A percentile compares a stretch with the other conserved stretches of the same genome.
Conservation (phyloP, 768 basidiomycete species). For the Chalciporus pseudorubinellus region DNA sequence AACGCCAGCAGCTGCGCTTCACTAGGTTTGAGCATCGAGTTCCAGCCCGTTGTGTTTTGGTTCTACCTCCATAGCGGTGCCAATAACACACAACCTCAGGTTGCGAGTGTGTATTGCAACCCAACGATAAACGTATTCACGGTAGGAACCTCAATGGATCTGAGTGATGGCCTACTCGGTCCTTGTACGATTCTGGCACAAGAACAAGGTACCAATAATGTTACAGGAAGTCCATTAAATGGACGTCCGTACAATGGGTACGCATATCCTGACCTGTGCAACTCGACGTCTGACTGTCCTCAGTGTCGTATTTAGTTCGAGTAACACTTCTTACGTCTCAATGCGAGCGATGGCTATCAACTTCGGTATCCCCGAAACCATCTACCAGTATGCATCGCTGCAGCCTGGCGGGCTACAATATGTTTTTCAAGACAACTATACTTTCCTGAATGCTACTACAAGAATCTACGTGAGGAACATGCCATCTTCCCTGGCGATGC, state of each 20-base stretch:
- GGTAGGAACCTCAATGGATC: slow-evolving; percentile 42
- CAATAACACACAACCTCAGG: slow-evolving; percentile 36
- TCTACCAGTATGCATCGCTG: slow-evolving; percentile 52
- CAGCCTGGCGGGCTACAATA: slow-evolving; percentile 39
- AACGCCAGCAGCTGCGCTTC: slow-evolving; percentile 34
- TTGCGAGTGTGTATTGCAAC: slow-evolving; percentile 54
- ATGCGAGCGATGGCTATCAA: slow-evolving; percentile 49
- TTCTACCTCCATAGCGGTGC: slow-evolving; percentile 39
- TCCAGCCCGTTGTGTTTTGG: slow-evolving; percentile 69
- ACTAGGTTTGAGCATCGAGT: slow-evolving; percentile 33
- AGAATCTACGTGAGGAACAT: slow-evolving; percentile 31
- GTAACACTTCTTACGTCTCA: slow-evolving; percentile 43
- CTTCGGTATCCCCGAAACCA: slow-evolving; percentile 58
- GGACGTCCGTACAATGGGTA: slow-evolving; percentile 63
- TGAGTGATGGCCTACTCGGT: slow-evolving; percentile 43
- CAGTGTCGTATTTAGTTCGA: slow-evolving; percentile 43
- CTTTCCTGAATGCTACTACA: slow-evolving; percentile 52
- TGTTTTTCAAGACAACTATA: slow-evolving; percentile 47
- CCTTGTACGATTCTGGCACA: slow-evolving; percentile 33
- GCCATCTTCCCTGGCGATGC: not conserved
- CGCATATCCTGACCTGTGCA: slow-evolving; percentile 11
- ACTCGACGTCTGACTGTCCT: not conserved
- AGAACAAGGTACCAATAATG: slow-evolving; percentile 45
- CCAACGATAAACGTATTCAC: slow-evolving; percentile 47
- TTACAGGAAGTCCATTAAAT: slow-evolving; percentile 44